These are phyloP conservation scores for Aspergillus ruber DNA, from an alignment of 2,329 filamentous ascomycete species.

Conservation along the genomic window DNA sequence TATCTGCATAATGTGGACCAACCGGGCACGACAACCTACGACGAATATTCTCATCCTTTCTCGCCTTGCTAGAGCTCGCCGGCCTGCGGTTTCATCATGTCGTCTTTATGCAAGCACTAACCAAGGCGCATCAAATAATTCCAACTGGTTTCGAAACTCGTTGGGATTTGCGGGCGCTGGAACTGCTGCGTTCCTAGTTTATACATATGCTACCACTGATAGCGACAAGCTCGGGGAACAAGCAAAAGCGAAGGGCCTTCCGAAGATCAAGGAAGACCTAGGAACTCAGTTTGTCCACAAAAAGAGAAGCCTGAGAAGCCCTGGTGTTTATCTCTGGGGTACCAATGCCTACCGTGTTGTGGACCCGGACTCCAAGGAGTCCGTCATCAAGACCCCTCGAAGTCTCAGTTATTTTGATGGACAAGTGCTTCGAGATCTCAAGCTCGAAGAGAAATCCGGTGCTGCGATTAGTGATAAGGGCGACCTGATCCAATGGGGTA, in stretches of 20 bases:
- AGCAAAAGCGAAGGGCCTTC: conserved; percentile 14
- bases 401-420: conserved; percentile 78
- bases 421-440: conserved; percentile 76
- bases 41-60: conserved; percentile 15
- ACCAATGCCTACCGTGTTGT: conserved; percentile 80
- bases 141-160: conserved; percentile 25
- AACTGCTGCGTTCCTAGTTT: conserved; percentile 24
- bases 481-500: conserved; percentile 87
- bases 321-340: conserved; percentile 91
- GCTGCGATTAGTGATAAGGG: conserved; percentile 83
- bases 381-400: conserved; percentile 70
- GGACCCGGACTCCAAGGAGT: conserved; percentile 72
- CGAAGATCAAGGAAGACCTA: conserved; percentile 51
- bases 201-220: conserved; percentile 22
- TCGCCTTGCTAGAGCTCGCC: conserved; percentile 14
- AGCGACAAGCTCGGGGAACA: conserved; percentile 12
- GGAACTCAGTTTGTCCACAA: conserved; percentile 85
- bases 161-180: conserved; percentile 26
- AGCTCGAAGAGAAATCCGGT: conserved; percentile 73
- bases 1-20: conserved; percentile 21
- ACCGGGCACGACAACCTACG: conserved; percentile 19
- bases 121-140: conserved; percentile 8
- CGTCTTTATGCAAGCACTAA: conserved; percentile 26
- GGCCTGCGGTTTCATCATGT: conserved; percentile 16
- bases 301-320: conserved; percentile 70